Evolutionary conservation across 2,329 filamentous ascomycete species (phyloP).

Genomic region (Sporothrix humicola): DNA sequence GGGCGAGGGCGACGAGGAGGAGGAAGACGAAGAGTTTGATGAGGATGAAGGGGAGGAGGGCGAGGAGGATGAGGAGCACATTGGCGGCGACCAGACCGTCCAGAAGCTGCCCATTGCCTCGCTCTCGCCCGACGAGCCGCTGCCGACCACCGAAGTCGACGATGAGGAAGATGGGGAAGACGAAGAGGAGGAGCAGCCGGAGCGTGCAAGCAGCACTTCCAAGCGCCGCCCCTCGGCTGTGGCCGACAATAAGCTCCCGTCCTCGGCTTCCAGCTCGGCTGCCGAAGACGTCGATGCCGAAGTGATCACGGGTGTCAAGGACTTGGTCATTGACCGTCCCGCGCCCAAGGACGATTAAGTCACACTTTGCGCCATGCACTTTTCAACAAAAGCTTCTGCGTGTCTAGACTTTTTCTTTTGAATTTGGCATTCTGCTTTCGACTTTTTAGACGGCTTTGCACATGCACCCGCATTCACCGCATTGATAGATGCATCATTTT

Average conservation of each 20-base stretch:
- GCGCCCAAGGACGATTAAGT: background rate
- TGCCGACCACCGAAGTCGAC: constrained; percentile 6
- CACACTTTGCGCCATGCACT: background rate
- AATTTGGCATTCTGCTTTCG: background rate
- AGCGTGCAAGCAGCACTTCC: background rate
- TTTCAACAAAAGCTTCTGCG: constrained; percentile 4
- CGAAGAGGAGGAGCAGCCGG: constrained; percentile 13
- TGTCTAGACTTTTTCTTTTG: background rate
- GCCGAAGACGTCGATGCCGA: constrained; percentile 60
- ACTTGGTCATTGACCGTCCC: constrained; percentile 52
- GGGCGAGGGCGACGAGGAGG: constrained; percentile 46
- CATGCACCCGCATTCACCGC: background rate
- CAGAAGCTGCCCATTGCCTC: constrained; percentile 18
- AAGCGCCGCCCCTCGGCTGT: background rate
- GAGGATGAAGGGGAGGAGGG: constrained; percentile 54
- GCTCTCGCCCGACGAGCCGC: constrained; percentile 17
- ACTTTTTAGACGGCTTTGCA: constrained; percentile 5
- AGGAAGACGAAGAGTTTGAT: constrained; percentile 47
- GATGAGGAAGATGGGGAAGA: background rate
- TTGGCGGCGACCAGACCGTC: background rate
- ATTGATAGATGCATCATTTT: background rate
- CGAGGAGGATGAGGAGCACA: constrained; percentile 37
- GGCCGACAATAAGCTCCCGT: background rate
- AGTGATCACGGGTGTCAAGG: constrained; percentile 64
- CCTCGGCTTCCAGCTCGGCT: constrained; percentile 36